Base-by-base conservation (phyloP, 2,329 filamentous ascomycete species). In the Pseudocercospora ulei region DNA sequence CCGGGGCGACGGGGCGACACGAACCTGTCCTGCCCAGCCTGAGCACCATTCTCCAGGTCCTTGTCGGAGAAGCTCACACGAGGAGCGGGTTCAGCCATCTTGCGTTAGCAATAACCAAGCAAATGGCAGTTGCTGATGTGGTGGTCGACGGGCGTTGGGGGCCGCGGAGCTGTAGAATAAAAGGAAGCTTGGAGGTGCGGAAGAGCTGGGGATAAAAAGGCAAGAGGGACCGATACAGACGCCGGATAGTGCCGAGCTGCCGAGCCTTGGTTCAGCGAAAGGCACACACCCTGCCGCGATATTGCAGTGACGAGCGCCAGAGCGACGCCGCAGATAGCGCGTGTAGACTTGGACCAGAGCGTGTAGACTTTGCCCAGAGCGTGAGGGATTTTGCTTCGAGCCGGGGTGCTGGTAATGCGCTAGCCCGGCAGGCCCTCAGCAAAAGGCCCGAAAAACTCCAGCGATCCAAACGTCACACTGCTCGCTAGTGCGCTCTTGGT, bases 41-140 rank as follows among this genome's bases (percentile, higher is more conserved):
- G 52, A 46, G 51, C 56, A 39, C 58, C 57, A 47, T 60, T 61
- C 52, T 62, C 59, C 41, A 60, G 44, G 51, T 61, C 58, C 55
- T 61, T 61, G 48, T 62, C 59, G 49, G 52, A 55, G 52, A 61
- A 61, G 55, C 58, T 58, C 44, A 61, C 59, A 43, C 59, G 57
- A 31, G 58, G 59, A 43, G 58, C 58, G 16, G 30, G 17, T 33
- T 33, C 30, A 11, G 59, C 51, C 59, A 62, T 62, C 42, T 43
- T 55, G 47, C 23, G 7, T 41, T 28, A 24, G 50, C 51, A 51
- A 53, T 54, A 46, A 38, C 52, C 55, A 56, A 57, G 41, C 54
- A 23, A 57, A 57, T 56, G 54, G 54, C 41, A 46, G 54, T 49
- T 46, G 44, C 26, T 29, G 44, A 38, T 38, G 41, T 16, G 26